Conservation (phyloP, 495 filamentous ascomycete species). For the Aspergillus asperescens region DNA sequence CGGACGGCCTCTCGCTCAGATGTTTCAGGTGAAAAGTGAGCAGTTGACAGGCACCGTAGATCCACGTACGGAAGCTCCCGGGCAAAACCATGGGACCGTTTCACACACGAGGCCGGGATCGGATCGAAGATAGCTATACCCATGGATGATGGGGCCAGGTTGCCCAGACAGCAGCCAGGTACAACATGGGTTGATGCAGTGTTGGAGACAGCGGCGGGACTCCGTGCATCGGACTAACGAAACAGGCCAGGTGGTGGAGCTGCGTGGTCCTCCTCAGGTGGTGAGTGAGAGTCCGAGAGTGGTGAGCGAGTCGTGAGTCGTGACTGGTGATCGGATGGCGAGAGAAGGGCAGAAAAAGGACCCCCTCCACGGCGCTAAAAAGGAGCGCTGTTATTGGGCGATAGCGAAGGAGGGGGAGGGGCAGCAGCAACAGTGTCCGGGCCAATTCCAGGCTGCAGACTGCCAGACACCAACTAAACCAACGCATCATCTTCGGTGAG, state of each 20-base stretch:
- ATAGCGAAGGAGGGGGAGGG: conserved; percentile 4
- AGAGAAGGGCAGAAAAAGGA: background rate
- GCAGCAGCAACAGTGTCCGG: conserved; percentile 5
- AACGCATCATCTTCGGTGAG: conserved; percentile 21
- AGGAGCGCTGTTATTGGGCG: background rate
- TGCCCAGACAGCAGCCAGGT: too few species aligned
- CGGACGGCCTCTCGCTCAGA: too few species aligned
- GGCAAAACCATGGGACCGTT: conserved; percentile 19
- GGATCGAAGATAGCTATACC: conserved; percentile 16
- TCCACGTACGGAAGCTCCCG: conserved; percentile 16
- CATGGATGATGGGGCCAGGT: too few species aligned
- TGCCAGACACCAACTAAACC: too few species aligned
- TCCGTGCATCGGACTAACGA: conserved; percentile 11
- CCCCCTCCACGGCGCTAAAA: conserved; percentile 7
- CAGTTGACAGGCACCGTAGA: background rate
- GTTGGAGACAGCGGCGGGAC: conserved; percentile 3
- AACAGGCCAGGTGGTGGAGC: conserved; percentile 3
- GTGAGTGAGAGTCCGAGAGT: too few species aligned
- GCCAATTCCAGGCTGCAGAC: conserved; percentile 18
- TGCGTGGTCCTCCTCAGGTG: background rate
- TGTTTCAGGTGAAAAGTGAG: background rate
- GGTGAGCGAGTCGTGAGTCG: too few species aligned
- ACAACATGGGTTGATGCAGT: too few species aligned
- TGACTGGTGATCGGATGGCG: too few species aligned
- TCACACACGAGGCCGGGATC: conserved; percentile 21